phyloP scores from a whole-genome alignment of 2,329 filamentous ascomycete genomes.

The Neofusicoccum kwambonambiense region DNA sequence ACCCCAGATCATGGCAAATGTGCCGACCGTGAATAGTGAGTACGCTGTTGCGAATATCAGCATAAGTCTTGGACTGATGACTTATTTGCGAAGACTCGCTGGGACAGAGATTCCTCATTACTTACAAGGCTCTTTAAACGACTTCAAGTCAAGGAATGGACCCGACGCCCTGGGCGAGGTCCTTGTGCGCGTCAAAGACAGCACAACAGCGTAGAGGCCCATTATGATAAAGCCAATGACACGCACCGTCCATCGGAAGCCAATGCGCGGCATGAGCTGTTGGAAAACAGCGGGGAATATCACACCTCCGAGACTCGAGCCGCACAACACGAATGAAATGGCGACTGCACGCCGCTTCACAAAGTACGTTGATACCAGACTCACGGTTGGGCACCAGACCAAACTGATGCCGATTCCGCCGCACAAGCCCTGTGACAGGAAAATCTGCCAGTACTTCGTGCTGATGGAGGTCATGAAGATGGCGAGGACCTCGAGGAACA shows the following conservation, averaged over 20 bases:
- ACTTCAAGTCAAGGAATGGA: slow-evolving; percentile 53
- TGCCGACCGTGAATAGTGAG: slow-evolving; percentile 41
- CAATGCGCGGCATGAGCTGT: slow-evolving; percentile 53
- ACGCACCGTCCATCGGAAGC: slow-evolving; percentile 62
- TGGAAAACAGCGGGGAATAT: slow-evolving; percentile 53
- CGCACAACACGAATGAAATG: slow-evolving; percentile 46
- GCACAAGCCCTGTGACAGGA: slow-evolving; percentile 41
- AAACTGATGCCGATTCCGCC: slow-evolving; percentile 43
- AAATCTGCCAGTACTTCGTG: slow-evolving; percentile 34
- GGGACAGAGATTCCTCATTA: neutral
- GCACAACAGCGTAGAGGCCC: slow-evolving; percentile 44
- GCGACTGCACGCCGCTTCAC: slow-evolving; percentile 39
- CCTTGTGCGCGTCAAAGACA: slow-evolving; percentile 42
- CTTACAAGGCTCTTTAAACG: slow-evolving; percentile 49
- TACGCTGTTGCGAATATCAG: slow-evolving; percentile 31
- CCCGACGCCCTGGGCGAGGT: slow-evolving; percentile 32
- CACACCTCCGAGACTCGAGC: slow-evolving; percentile 44
- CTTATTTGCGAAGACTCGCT: no score
- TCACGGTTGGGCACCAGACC: slow-evolving; percentile 40
- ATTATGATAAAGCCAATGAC: slow-evolving; percentile 57
- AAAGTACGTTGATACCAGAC: slow-evolving; percentile 46
- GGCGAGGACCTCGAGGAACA: neutral
- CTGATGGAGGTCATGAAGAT: slow-evolving; percentile 19
- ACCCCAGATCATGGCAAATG: slow-evolving; percentile 47
- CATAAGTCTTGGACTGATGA: slow-evolving; percentile 11